Evolutionary conservation across 176 grass and related monocot genomes (phyloP).

Genomic region (Triticum urartu): DNA sequence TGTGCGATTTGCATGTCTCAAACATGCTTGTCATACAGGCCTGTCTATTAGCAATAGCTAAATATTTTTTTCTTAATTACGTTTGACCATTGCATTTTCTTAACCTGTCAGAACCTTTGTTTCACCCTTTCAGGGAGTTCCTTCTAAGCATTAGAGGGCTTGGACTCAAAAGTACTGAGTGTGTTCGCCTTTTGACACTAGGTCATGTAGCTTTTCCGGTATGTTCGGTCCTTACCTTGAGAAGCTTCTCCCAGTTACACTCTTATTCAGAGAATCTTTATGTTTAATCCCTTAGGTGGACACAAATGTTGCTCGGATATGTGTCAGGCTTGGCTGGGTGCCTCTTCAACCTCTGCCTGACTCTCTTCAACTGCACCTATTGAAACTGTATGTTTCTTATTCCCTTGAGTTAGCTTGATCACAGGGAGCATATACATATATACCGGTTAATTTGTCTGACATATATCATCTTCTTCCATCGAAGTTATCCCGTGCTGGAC

Average conservation of each 20-base stretch:
- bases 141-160: slow-evolving; percentile 88
- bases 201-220: slow-evolving; percentile 93
- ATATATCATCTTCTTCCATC: slow-evolving; percentile 3
- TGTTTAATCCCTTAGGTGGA: slow-evolving; percentile 49
- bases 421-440: not conserved
- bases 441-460: too few species aligned
- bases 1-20: too few species aligned
- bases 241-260: too few species aligned
- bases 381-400: slow-evolving; percentile 65
- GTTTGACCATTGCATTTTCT: too few species aligned
- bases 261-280: too few species aligned
- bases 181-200: slow-evolving; percentile 77
- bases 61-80: too few species aligned
- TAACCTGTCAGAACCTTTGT: too few species aligned
- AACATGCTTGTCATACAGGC: too few species aligned
- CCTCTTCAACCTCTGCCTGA: slow-evolving; percentile 86
- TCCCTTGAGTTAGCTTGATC: slow-evolving; percentile 13
- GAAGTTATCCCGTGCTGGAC: slow-evolving; percentile 89
- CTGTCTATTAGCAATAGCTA: too few species aligned
- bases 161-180: slow-evolving; percentile 91
- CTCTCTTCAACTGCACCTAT: slow-evolving; percentile 81
- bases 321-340: slow-evolving; percentile 94
- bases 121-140: slow-evolving; percentile 51
- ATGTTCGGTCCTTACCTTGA: slow-evolving; percentile 5
- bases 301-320: slow-evolving; percentile 92